Percentiles rank a stretch among this genome's conserved stretches.
These are phyloP conservation scores for Alternaria tenuissima DNA, from an alignment of 2,329 filamentous ascomycete species.

Conservation along the genomic window DNA sequence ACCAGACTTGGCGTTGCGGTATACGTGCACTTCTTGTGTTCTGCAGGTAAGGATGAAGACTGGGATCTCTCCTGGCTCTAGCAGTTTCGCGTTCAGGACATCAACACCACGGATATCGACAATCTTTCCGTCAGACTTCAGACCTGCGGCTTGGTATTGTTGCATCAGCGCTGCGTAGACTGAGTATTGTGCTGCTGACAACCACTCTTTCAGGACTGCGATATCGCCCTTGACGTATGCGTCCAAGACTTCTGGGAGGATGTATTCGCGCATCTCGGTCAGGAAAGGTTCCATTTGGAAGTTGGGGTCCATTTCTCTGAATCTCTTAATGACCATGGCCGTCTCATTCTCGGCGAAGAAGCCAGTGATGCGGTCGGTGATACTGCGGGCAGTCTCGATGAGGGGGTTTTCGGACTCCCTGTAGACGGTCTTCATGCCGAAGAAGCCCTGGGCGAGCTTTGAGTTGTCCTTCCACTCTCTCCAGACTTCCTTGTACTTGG, in stretches of 20 bases:
- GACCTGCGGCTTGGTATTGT: slow-evolving; percentile 91
- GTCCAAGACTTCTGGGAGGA: slow-evolving; percentile 94
- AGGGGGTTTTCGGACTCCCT: slow-evolving; percentile 97
- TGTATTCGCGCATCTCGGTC: slow-evolving; percentile 95
- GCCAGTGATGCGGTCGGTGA: slow-evolving; percentile 89
- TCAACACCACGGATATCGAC: slow-evolving; percentile 96
- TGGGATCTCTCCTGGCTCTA: slow-evolving; percentile 86
- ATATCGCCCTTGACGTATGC: slow-evolving; percentile 97
- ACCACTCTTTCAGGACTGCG: slow-evolving; percentile 90
- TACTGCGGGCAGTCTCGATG: slow-evolving; percentile 89
- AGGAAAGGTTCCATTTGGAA: slow-evolving; percentile 97
- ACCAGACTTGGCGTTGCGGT: slow-evolving; percentile 87
- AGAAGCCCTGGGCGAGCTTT: slow-evolving; percentile 86
- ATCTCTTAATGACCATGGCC: slow-evolving; percentile 96
- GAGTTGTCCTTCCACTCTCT: slow-evolving; percentile 90
- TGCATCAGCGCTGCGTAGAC: slow-evolving; percentile 97
- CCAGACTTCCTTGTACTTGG: slow-evolving; percentile 99
- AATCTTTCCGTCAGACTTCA: slow-evolving; percentile 94
- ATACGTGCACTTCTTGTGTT: slow-evolving; percentile 97
- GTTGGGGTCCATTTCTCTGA: slow-evolving; percentile 91
- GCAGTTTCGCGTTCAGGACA: slow-evolving; percentile 78
- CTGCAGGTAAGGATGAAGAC: slow-evolving; percentile 97
- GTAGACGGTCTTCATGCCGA: slow-evolving; percentile 85
- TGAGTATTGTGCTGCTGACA: slow-evolving; percentile 93
- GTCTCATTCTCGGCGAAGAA: slow-evolving; percentile 99